phyloP scores from a whole-genome alignment of 129 eudicot genomes.

The Saussurea involucrata region DNA sequence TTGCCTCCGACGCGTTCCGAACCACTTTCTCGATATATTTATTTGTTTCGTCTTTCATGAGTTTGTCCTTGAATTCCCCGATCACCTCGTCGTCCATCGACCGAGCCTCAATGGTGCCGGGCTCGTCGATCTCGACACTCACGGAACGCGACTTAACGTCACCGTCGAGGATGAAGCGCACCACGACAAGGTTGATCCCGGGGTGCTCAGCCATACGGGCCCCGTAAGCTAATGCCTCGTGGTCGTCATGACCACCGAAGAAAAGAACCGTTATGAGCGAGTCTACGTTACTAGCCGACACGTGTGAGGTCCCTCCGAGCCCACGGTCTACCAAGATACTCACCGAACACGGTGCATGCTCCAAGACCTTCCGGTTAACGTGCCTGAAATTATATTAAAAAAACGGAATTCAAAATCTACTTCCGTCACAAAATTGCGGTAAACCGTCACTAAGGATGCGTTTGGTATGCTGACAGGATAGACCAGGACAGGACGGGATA shows the following conservation, averaged over 20 bases:
- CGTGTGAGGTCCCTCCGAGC: conserved; percentile 69
- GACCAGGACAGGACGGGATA: too few species aligned
- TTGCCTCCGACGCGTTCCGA: conserved; percentile 17
- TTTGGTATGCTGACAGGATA: too few species aligned
- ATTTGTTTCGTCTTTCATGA: conserved; percentile 27
- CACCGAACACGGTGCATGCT: conserved; percentile 82
- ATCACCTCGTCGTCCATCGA: conserved; percentile 51
- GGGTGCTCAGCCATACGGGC: conserved; percentile 95
- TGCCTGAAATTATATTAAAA: conserved; percentile 19
- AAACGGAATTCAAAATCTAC: neutral
- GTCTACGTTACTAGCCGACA: conserved; percentile 77
- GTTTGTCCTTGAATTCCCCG: conserved; percentile 37
- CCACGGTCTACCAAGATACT: conserved; percentile 91
- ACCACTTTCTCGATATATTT: conserved; percentile 60
- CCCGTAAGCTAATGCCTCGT: conserved; percentile 82
- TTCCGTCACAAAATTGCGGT: neutral
- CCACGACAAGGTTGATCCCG: conserved; percentile 59
- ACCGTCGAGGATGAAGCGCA: conserved; percentile 52
- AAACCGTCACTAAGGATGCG: too few species aligned
- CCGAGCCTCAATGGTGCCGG: conserved; percentile 30
- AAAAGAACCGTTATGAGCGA: conserved; percentile 53
- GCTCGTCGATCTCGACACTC: conserved; percentile 39
- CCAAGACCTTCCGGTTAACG: conserved; percentile 69
- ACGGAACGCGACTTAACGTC: conserved; percentile 27
- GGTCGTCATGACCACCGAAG: conserved; percentile 95